These are phyloP conservation scores for Quercus dentata DNA, from an alignment of 306 rosid genomes.

Conservation along the genomic window DNA sequence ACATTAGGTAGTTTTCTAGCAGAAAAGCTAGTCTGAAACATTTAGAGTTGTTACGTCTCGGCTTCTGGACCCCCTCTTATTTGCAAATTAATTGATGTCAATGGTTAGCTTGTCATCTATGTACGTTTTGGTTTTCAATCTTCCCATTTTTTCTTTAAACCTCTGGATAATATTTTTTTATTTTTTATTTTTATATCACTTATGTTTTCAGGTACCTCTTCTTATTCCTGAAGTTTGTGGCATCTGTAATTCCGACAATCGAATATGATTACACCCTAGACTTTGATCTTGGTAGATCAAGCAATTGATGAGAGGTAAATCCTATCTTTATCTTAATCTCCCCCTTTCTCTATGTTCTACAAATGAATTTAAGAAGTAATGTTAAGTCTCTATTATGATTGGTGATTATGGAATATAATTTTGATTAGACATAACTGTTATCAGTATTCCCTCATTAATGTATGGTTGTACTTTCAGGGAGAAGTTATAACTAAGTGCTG, in stretches of 20 bases:
- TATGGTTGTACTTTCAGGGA: too few species aligned
- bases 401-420: too few species aligned
- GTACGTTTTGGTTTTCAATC: background rate
- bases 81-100: background rate
- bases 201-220: constrained; percentile 68
- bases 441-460: too few species aligned
- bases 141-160: background rate
- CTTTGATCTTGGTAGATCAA: constrained; percentile 93
- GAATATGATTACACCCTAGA: constrained; percentile 98
- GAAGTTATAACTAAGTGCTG: too few species aligned
- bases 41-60: too few species aligned
- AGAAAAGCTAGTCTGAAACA: too few species aligned
- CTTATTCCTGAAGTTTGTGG: constrained; percentile 92
- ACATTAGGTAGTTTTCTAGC: too few species aligned
- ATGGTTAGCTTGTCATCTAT: background rate
- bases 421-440: too few species aligned
- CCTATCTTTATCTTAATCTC: background rate
- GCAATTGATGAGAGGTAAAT: constrained; percentile 50
- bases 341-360: background rate
- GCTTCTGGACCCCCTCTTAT: background rate
- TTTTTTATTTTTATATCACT: background rate
- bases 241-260: constrained; percentile 95
- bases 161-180: background rate
- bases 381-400: too few species aligned
- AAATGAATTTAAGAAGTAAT: too few species aligned